Evolutionary conservation across 1,284 basidiomycete species (phyloP).

Genomic region (Chalciporus piperatoides): DNA sequence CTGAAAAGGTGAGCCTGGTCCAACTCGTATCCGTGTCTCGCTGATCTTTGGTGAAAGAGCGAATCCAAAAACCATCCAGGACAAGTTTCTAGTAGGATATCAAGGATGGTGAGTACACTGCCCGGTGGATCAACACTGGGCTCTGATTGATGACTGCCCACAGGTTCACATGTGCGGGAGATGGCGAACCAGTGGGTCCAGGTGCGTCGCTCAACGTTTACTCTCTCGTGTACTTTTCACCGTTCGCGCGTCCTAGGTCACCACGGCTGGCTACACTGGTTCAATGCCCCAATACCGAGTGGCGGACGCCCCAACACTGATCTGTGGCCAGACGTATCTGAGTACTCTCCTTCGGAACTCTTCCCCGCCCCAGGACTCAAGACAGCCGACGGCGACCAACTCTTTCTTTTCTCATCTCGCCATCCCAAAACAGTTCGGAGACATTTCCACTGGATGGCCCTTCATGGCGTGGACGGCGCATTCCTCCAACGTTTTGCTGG

Average conservation of each 20-base stretch:
- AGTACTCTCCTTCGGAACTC: slow-evolving; percentile 65
- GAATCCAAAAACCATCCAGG: slow-evolving; percentile 55
- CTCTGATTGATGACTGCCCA: background rate
- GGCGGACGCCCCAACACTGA: slow-evolving; percentile 69
- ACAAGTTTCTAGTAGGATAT: slow-evolving; percentile 79
- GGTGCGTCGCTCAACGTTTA: slow-evolving; percentile 33
- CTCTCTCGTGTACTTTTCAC: too few relatives aligned
- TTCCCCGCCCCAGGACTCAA: slow-evolving; percentile 65
- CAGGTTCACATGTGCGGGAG: slow-evolving; percentile 70
- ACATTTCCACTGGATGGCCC: slow-evolving; percentile 81
- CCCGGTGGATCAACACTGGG: background rate
- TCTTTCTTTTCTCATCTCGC: slow-evolving; percentile 70
- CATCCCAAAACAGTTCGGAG: slow-evolving; percentile 65
- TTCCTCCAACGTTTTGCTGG: slow-evolving; percentile 73
- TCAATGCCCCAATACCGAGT: slow-evolving; percentile 56
- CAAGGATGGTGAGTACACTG: slow-evolving; percentile 66
- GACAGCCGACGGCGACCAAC: slow-evolving; percentile 50
- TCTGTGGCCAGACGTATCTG: slow-evolving; percentile 71
- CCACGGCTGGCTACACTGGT: slow-evolving; percentile 83
- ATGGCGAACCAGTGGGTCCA: slow-evolving; percentile 60
- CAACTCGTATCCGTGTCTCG: background rate
- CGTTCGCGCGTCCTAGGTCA: slow-evolving; percentile 41
- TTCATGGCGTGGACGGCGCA: slow-evolving; percentile 70
- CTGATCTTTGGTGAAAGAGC: slow-evolving; percentile 28
- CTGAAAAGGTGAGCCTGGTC: slow-evolving; percentile 15